Conservation (phyloP, 139 green algal species). For the Nannochloris sp. region DNA sequence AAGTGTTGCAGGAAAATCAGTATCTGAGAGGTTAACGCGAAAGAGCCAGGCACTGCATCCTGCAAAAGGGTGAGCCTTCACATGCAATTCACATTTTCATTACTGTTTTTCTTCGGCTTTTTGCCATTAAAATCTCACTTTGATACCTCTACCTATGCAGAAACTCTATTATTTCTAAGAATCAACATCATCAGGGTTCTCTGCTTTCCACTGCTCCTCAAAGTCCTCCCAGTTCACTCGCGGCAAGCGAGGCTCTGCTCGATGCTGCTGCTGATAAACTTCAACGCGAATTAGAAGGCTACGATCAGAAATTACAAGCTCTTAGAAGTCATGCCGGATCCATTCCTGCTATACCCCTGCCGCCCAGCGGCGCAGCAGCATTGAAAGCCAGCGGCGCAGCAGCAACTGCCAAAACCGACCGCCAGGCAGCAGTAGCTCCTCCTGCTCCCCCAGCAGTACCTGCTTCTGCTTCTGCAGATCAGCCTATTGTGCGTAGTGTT, state of each 20-base stretch:
- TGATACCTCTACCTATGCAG: no score
- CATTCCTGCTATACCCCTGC: no score
- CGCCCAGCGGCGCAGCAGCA: neutral
- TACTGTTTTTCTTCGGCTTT: slow-evolving; percentile 1
- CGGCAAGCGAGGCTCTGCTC: neutral
- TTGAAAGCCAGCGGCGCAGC: neutral
- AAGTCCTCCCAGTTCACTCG: no score
- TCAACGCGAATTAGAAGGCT: slow-evolving; percentile 1
- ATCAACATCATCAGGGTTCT: neutral
- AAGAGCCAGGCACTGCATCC: neutral
- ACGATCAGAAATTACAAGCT: slow-evolving; percentile 1
- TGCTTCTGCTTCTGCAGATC: neutral
- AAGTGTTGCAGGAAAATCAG: neutral
- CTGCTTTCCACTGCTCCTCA: neutral
- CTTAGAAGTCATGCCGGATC: slow-evolving; percentile 2
- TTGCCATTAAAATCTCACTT: no score
- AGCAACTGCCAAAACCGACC: neutral
- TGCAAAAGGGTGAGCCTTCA: neutral
- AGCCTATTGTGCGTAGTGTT: slow-evolving; percentile 15
- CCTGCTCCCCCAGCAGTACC: neutral
- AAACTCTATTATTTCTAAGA: neutral
- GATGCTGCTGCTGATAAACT: neutral
- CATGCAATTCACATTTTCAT: neutral
- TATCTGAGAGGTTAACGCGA: neutral
- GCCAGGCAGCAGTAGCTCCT: neutral